Evolutionary conservation across 2,329 filamentous ascomycete genomes (phyloP).

Genomic region (Pseudodiploospora longispora): DNA sequence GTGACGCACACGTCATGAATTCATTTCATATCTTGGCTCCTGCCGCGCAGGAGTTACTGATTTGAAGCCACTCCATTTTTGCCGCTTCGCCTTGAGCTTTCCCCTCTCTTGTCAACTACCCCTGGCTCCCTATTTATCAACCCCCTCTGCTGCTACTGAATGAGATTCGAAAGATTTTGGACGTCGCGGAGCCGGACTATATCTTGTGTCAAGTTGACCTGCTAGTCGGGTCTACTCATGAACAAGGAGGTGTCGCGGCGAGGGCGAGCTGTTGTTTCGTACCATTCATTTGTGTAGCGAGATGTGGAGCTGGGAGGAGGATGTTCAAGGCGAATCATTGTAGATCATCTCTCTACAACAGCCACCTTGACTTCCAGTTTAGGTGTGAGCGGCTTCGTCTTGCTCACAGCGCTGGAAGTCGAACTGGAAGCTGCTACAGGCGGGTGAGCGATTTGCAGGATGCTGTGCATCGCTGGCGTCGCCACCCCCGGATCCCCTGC

Average conservation of each 20-base stretch:
- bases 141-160: neutral
- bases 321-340: conserved; percentile 6
- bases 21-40: conserved; percentile 12
- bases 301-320: neutral
- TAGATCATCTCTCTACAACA: conserved; percentile 18
- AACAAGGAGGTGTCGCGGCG: neutral
- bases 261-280: neutral
- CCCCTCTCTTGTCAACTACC: too few relatives aligned
- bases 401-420: conserved; percentile 10
- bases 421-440: conserved; percentile 9
- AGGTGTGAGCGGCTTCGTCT: conserved; percentile 1
- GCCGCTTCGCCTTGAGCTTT: conserved; percentile 5
- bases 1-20: too few relatives aligned
- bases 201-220: neutral
- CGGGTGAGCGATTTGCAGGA: conserved; percentile 7
- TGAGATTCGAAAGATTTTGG: neutral
- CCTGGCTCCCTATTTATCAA: too few relatives aligned
- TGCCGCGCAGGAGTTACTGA: conserved; percentile 24
- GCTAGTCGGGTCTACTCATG: neutral
- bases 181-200: conserved; percentile 1
- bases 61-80: conserved; percentile 6
- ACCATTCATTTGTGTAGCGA: neutral
- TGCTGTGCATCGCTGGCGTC: conserved; percentile 15
- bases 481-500: conserved; percentile 12
- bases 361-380: conserved; percentile 2